phyloP scores from a whole-genome alignment of 2,329 filamentous ascomycete species.

The Cladophialophora exuberans region DNA sequence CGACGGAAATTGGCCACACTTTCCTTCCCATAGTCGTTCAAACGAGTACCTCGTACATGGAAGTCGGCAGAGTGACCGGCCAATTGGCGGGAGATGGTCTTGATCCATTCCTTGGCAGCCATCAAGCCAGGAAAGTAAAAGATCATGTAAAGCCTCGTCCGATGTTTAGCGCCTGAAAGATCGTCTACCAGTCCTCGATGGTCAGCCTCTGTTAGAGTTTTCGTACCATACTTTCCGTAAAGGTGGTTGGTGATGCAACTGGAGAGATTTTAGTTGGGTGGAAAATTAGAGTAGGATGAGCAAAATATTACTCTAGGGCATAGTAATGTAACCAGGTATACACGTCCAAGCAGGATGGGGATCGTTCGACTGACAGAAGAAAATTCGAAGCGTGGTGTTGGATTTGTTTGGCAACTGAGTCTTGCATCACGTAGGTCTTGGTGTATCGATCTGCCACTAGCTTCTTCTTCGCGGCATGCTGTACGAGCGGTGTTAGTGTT shows the following conservation, averaged over 20 bases:
- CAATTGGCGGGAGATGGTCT: slow-evolving; percentile 63
- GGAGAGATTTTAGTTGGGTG: slow-evolving; percentile 4
- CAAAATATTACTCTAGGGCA: slow-evolving; percentile 66
- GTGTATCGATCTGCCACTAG: slow-evolving; percentile 69
- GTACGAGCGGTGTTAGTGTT: not conserved
- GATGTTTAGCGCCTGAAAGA: slow-evolving; percentile 22
- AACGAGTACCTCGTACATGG: slow-evolving; percentile 43
- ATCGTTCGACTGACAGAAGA: slow-evolving; percentile 31
- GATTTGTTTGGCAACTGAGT: slow-evolving; percentile 60
- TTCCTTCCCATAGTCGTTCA: slow-evolving; percentile 61
- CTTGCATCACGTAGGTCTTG: slow-evolving; percentile 67
- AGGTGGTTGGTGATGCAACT: slow-evolving; percentile 23
- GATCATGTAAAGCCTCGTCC: slow-evolving; percentile 20
- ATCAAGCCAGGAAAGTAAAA: slow-evolving; percentile 17
- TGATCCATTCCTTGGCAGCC: slow-evolving; percentile 44
- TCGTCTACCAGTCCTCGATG: slow-evolving; percentile 19
- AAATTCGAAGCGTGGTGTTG: slow-evolving; percentile 53
- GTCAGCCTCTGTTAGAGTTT: slow-evolving; percentile 11
- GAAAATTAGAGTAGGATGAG: not conserved
- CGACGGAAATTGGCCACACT: slow-evolving; percentile 62
- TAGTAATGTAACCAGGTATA: slow-evolving; percentile 63
- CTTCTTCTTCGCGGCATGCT: slow-evolving; percentile 65
- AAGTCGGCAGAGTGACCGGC: slow-evolving; percentile 55
- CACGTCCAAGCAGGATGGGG: slow-evolving; percentile 58
- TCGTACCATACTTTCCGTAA: slow-evolving; percentile 17